phyloP scores from a whole-genome alignment of 148 eudicot species.

The Amaranthus palmeri region DNA sequence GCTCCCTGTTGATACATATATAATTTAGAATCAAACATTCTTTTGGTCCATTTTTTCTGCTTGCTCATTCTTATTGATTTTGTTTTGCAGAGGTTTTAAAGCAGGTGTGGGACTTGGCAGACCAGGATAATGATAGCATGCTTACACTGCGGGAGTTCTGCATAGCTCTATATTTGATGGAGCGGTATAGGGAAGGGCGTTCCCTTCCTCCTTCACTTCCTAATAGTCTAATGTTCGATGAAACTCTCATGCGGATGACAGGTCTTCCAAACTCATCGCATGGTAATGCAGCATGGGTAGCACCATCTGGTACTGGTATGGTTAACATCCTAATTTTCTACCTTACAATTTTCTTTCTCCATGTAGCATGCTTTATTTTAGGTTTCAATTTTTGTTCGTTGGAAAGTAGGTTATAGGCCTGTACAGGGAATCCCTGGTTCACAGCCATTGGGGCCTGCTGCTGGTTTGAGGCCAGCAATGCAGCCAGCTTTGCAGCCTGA shows the following conservation, averaged over 20 bases:
- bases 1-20: background rate
- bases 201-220: slow-evolving; percentile 85
- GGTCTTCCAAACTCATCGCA: slow-evolving; percentile 66
- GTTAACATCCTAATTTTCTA: slow-evolving; percentile 6
- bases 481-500: slow-evolving; percentile 40
- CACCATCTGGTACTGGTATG: slow-evolving; percentile 46
- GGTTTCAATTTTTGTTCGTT: slow-evolving; percentile 11
- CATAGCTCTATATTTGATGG: slow-evolving; percentile 89
- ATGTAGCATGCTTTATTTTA: background rate
- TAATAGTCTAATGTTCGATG: slow-evolving; percentile 73
- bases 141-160: slow-evolving; percentile 96
- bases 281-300: slow-evolving; percentile 63
- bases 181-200: slow-evolving; percentile 87
- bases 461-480: slow-evolving; percentile 62
- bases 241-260: slow-evolving; percentile 70
- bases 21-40: slow-evolving; percentile 3
- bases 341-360: background rate
- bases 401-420: slow-evolving; percentile 57
- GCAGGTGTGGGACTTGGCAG: slow-evolving; percentile 98
- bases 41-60: background rate
- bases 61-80: slow-evolving; percentile 17
- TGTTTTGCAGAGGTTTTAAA: slow-evolving; percentile 68
- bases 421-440: slow-evolving; percentile 54
- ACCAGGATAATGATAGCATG: slow-evolving; percentile 98
- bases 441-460: slow-evolving; percentile 41